Conservation (phyloP, 1,284 basidiomycete species). For the Crucibulum cyathiforme region DNA sequence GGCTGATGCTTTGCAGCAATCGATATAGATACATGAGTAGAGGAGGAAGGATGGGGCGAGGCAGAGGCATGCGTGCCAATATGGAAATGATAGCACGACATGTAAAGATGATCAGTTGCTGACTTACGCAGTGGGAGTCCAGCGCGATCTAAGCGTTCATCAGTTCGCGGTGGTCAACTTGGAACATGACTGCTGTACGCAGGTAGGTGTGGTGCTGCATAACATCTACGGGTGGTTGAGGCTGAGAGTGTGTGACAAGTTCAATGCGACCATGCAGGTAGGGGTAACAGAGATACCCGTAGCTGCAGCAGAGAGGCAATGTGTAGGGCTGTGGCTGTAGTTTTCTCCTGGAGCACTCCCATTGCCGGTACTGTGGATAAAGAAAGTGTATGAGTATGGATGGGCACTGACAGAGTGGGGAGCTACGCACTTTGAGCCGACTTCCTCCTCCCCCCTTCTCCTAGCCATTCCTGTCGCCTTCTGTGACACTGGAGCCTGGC, state of each 20-base stretch:
- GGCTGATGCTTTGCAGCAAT: neutral
- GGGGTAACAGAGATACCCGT: neutral
- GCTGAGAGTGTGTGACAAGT: neutral
- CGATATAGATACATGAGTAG: too few species aligned
- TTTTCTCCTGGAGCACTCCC: too few species aligned
- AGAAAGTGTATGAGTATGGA: too few species aligned
- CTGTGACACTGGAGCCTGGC: too few species aligned
- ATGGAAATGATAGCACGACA: neutral
- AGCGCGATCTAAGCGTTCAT: slow-evolving; percentile 13
- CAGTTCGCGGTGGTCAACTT: slow-evolving; percentile 4
- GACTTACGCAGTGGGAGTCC: slow-evolving; percentile 12
- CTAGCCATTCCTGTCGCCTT: too few species aligned
- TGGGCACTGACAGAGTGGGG: too few species aligned
- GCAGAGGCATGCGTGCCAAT: neutral
- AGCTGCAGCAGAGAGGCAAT: neutral
- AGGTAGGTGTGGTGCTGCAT: neutral
- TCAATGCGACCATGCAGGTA: neutral
- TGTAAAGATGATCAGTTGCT: neutral
- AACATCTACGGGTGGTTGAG: slow-evolving; percentile 7
- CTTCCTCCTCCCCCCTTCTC: too few species aligned
- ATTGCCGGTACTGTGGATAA: too few species aligned
- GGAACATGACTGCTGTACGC: slow-evolving; percentile 1
- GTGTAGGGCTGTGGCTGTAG: too few species aligned
- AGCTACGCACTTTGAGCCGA: too few species aligned
- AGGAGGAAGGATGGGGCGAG: neutral